These are phyloP conservation scores for Scutellaria galericulata DNA, from an alignment of 257 asterid species.

Conservation along the genomic window DNA sequence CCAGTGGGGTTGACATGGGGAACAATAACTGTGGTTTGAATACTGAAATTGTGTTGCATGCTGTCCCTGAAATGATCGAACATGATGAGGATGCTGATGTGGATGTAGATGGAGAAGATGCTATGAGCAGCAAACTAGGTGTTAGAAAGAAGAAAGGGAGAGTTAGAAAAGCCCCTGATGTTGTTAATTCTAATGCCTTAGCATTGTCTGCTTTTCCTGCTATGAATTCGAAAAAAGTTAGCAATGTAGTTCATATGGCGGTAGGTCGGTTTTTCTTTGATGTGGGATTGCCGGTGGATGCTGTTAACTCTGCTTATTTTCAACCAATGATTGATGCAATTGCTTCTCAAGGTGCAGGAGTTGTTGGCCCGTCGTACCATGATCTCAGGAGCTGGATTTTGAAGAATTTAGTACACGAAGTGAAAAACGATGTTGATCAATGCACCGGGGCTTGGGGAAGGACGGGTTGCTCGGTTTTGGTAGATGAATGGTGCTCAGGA, in stretches of 20 bases:
- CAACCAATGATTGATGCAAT: conserved; percentile 91
- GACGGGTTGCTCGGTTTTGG: conserved; percentile 84
- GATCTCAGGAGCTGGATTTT: conserved; percentile 79
- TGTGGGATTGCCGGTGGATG: conserved; percentile 72
- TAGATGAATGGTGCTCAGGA: conserved; percentile 66
- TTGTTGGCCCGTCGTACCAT: conserved; percentile 72
- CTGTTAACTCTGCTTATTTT: conserved; percentile 79
- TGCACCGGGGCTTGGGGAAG: conserved; percentile 65
- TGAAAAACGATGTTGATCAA: conserved; percentile 61
- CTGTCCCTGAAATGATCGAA: conserved; percentile 65
- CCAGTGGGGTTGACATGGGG: conserved; percentile 45
- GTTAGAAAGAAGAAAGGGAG: conserved; percentile 81
- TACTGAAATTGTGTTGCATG: conserved; percentile 63
- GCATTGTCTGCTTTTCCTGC: conserved; percentile 44
- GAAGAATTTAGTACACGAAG: conserved; percentile 75
- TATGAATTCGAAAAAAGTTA: conserved; percentile 47
- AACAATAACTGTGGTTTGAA: conserved; percentile 54
- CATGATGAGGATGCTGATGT: conserved; percentile 46
- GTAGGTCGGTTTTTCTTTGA: conserved; percentile 78
- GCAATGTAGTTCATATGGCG: conserved; percentile 76
- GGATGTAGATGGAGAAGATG: conserved; percentile 59
- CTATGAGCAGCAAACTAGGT: conserved; percentile 41
- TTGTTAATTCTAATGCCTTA: conserved; percentile 42
- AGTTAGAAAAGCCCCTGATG: conserved; percentile 58
- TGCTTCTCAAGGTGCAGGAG: conserved; percentile 63